Evolutionary conservation across 441 rosid genomes (phyloP).

Genomic region (Bocquillonia castaneifolia): DNA sequence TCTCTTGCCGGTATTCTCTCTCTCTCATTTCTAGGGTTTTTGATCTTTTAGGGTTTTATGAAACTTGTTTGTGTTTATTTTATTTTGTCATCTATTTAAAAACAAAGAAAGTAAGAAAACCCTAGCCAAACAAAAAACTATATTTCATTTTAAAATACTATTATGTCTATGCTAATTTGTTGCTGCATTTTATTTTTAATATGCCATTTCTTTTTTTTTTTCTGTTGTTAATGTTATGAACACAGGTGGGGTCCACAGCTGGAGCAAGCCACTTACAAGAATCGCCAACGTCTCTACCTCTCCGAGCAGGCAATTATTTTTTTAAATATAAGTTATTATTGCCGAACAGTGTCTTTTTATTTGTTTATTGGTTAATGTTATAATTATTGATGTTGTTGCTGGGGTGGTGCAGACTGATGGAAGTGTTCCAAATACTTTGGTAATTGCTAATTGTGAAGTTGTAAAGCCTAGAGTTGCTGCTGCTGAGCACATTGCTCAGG

Average conservation of each 20-base stretch:
- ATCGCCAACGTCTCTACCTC: constrained; percentile 93
- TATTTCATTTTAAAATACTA: too few relatives aligned
- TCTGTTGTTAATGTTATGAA: constrained; percentile 8
- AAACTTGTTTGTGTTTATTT: not conserved
- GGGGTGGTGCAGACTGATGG: constrained; percentile 79
- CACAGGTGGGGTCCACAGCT: constrained; percentile 99
- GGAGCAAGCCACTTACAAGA: constrained; percentile 91
- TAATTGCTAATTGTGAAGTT: constrained; percentile 92
- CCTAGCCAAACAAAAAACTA: not conserved
- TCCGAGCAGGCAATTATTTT: constrained; percentile 74
- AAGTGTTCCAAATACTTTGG: constrained; percentile 94
- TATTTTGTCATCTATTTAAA: not conserved
- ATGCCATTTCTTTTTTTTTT: too few relatives aligned
- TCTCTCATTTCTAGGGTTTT: constrained; percentile 17
- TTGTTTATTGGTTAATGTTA: constrained; percentile 12
- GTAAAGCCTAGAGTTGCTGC: constrained; percentile 98
- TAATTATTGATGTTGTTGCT: not conserved
- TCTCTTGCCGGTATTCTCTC: constrained; percentile 75
- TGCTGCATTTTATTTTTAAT: not conserved
- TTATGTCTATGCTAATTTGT: too few relatives aligned
- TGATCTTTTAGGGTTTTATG: constrained; percentile 7
- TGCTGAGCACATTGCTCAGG: constrained; percentile 98
- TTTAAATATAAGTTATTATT: not conserved
- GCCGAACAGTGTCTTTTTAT: not conserved
- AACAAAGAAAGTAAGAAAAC: not conserved